Evolutionary conservation across 1,284 basidiomycete genomes (phyloP).

Genomic region (Ganoderma resinaceum): DNA sequence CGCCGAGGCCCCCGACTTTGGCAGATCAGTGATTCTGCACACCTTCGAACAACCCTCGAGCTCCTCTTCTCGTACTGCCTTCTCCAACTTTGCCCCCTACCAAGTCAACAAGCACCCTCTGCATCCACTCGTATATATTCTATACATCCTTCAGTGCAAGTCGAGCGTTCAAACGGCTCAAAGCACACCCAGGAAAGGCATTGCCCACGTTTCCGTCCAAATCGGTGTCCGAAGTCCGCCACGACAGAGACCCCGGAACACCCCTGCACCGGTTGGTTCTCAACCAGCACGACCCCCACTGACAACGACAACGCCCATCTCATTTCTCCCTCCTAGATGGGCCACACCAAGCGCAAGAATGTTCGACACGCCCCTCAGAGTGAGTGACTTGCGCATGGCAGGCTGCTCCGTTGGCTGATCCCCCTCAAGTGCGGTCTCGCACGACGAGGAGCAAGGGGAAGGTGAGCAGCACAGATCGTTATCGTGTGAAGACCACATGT

Average conservation of each 20-base stretch:
- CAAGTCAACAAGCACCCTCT: not conserved
- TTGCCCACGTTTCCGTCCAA: not conserved
- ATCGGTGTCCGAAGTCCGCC: slow-evolving; percentile 39
- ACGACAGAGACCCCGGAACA: slow-evolving; percentile 33
- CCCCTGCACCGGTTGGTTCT: slow-evolving; percentile 30
- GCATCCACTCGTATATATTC: not conserved
- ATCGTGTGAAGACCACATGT: slow-evolving; percentile 27
- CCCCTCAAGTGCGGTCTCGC: slow-evolving; percentile 62
- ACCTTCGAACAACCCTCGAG: slow-evolving; percentile 3
- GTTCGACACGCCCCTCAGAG: slow-evolving; percentile 40
- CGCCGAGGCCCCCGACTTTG: slow-evolving; percentile 11
- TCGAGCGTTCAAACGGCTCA: not conserved
- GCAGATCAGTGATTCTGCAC: slow-evolving; percentile 30
- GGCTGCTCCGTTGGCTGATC: slow-evolving; percentile 30
- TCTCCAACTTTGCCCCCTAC: slow-evolving; percentile 6
- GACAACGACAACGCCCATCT: slow-evolving; percentile 19
- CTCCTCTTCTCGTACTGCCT: slow-evolving; percentile 13
- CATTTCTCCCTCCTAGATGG: slow-evolving; percentile 31
- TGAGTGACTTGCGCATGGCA: slow-evolving; percentile 33
- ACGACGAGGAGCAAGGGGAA: slow-evolving; percentile 68
- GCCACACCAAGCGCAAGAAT: slow-evolving; percentile 43
- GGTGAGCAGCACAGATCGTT: slow-evolving; percentile 43
- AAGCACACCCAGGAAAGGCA: not conserved
- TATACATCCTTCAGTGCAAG: not conserved
- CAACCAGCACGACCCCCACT: slow-evolving; percentile 28